Evolutionary conservation across 306 rosid species (phyloP), one percentile per base, ranked within the genome.

Genomic region (Inga oerstediana): DNA sequence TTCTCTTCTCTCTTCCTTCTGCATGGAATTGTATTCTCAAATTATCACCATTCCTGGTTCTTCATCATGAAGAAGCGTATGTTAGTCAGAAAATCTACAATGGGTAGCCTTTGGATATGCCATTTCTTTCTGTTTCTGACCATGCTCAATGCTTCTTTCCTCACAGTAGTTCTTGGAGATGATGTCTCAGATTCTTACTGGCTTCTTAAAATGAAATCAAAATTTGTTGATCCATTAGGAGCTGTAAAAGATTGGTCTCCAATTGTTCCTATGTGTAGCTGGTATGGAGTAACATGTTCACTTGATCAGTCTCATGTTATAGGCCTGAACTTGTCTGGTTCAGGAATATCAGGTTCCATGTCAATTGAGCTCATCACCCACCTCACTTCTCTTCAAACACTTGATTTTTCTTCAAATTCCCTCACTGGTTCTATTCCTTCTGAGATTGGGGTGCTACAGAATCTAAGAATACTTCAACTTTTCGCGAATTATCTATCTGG

Each of bases 401-500:
- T 96, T 46, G 99, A 96, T 86, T 84, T 96, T 87, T 94, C 99
- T 44, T 89, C 89, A 39, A 96, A 96, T 82, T 83, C 78, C 22
- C 89, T 96, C 83, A 80, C 88, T 19, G 98, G 99, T 12, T 84
- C 86, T 16, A 90, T 96, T 66, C 97, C 99, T 81, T 77, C 90
- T 39, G 94, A 89, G 84, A 78, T 96, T 20, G 87, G 93, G 12
- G 79, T 67, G 82, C 95, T 92, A 81, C 90, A 88, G 84, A 88
- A 86, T 86, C 94, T 96, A 73, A 83, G 80, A 78, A 74, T 37
- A 34, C 88, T 96, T 48, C 89, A 77, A 56, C 89, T 96, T 19
- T 83, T 88, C 82, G 89, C 98, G 72, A 96, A 96, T 84, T 85
- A 70, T 64, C 90, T 96, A 71, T 94, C 91, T 32, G 99, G 99